Evolutionary conservation across 768 basidiomycete species (phyloP), one percentile per base, ranked within the genome.

Genomic region (Suillus americanus): DNA sequence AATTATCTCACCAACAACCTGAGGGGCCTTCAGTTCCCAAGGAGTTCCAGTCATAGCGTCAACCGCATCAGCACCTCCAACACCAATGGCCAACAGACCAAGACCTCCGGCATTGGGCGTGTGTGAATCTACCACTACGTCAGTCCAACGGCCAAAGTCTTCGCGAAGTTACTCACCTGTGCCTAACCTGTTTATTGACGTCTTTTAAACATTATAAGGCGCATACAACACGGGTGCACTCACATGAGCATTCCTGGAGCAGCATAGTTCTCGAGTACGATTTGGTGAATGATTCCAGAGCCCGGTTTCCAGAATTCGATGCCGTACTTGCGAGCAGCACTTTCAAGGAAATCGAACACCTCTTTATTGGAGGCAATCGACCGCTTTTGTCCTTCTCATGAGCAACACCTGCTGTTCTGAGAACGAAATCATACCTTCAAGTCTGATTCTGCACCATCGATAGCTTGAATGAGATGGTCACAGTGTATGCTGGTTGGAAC

Each of bases 241-340:
- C 66, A 92, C 94, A 97, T 95, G 35, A 96, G 82, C 85, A 95
- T 90, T 66, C 95, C 95, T 7, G 94, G 95, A 54, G 95, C 95
- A 35, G 96, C 95, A 74, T 98, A 98, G 71, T 97, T 97, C 77
- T 99, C 97, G 64, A 99, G 83, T 4, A 99, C 97, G 65, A 99
- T 97, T 74, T 99, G 97, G 75, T 99, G 97, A 67, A 99, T 97
- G 67, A 94, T 95, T 23, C 92, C 92, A 18, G 77, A 78, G 37
- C 97, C 97, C 38, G 97, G 97, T 71, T 86, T 82, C 97, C 97
- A 99, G 77, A 99, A 99, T 78, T 98, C 97, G 68, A 99, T 97
- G 37, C 97, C 93, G 73, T 94, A 94, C 75, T 93, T 95, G 68
- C 83, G 84, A 35, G 92, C 89, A 18, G 95, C 95, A 68, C 94